Percentiles rank a stretch among this genome's conserved stretches.
Evolutionary conservation across 495 filamentous ascomycete genomes (phyloP).

Genomic region (Penicillium canariense): DNA sequence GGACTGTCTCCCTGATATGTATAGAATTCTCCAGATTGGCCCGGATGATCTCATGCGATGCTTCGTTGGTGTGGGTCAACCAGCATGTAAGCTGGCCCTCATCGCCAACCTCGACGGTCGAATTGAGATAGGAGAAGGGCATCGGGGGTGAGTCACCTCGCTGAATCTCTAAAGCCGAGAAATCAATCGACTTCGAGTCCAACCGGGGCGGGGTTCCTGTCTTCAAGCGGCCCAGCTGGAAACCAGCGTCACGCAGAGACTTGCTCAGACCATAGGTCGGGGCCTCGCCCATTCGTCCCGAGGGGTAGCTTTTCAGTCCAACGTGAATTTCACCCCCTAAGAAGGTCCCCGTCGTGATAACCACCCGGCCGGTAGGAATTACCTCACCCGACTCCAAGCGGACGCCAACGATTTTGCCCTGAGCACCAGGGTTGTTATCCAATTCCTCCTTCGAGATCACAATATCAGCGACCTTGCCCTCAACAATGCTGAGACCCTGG

Average conservation of each 20-base stretch:
- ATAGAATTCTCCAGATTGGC: slow-evolving; percentile 88
- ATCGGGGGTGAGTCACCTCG: slow-evolving; percentile 79
- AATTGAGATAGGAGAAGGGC: slow-evolving; percentile 90
- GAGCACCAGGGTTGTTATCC: slow-evolving; percentile 47
- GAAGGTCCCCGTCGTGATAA: slow-evolving; percentile 97
- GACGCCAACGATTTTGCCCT: slow-evolving; percentile 80
- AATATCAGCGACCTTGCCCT: slow-evolving; percentile 91
- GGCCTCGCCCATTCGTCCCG: slow-evolving; percentile 90
- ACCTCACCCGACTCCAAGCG: slow-evolving; percentile 86
- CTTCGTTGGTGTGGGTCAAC: slow-evolving; percentile 79
- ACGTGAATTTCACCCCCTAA: slow-evolving; percentile 97
- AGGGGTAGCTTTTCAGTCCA: slow-evolving; percentile 76
- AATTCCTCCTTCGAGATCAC: slow-evolving; percentile 56
- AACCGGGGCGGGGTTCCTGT: slow-evolving; percentile 92
- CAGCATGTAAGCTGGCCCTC: slow-evolving; percentile 73
- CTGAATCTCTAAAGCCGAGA: slow-evolving; percentile 65
- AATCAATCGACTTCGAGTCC: slow-evolving; percentile 81
- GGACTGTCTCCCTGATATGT: slow-evolving; percentile 93
- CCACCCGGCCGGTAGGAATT: slow-evolving; percentile 72
- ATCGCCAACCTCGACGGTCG: slow-evolving; percentile 67
- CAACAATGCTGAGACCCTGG: slow-evolving; percentile 71
- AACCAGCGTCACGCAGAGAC: slow-evolving; percentile 84
- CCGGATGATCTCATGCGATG: slow-evolving; percentile 79
- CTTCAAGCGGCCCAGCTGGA: slow-evolving; percentile 87
- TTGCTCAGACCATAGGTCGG: slow-evolving; percentile 93